A percentile compares a stretch with the other conserved stretches of the same genome.
phyloP scores from a whole-genome alignment of 2,329 filamentous ascomycete genomes.

The Fusarium illudens region DNA sequence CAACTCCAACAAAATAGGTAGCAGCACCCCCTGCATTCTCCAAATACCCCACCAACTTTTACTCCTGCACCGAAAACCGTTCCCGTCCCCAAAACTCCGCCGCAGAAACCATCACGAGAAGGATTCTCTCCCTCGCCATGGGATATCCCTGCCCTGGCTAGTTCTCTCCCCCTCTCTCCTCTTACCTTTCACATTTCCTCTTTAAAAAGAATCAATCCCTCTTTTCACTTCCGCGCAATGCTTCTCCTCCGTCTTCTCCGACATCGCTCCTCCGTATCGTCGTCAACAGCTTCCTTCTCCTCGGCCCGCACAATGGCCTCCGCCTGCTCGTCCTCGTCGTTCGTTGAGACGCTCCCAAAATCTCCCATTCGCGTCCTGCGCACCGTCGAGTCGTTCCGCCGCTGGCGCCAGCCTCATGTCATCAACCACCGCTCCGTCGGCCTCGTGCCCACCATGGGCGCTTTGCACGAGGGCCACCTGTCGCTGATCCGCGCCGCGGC shows the following conservation, averaged over 20 bases:
- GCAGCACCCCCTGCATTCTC: conserved; percentile 21
- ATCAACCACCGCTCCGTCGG: conserved; percentile 77
- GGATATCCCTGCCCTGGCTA: conserved; percentile 25
- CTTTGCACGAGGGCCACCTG: conserved; percentile 90
- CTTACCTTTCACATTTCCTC: background rate
- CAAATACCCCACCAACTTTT: conserved; percentile 20
- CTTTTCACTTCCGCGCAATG: conserved; percentile 18
- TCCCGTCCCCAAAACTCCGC: conserved; percentile 56
- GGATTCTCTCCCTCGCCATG: conserved; percentile 33
- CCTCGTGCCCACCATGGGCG: conserved; percentile 97
- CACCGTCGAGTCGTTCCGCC: conserved; percentile 74
- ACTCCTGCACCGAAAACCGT: background rate
- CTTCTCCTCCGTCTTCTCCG: conserved; percentile 28
- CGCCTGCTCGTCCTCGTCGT: conserved; percentile 31
- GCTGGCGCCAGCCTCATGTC: conserved; percentile 72
- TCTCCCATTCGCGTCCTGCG: conserved; percentile 77
- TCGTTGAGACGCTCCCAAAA: conserved; percentile 60
- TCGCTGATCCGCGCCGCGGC: conserved; percentile 86
- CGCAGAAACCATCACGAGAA: conserved; percentile 58
- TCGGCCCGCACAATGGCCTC: conserved; percentile 36
- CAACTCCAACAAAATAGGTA: conserved; percentile 35
- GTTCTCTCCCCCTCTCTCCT: background rate
- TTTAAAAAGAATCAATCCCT: background rate
- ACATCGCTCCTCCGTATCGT: conserved; percentile 19
- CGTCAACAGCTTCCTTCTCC: conserved; percentile 8